A percentile compares a stretch with the other conserved stretches of the same genome.
These are phyloP conservation scores for Hypoxylon subgilvum DNA, from an alignment of 495 filamentous ascomycete genomes.

Conservation along the genomic window DNA sequence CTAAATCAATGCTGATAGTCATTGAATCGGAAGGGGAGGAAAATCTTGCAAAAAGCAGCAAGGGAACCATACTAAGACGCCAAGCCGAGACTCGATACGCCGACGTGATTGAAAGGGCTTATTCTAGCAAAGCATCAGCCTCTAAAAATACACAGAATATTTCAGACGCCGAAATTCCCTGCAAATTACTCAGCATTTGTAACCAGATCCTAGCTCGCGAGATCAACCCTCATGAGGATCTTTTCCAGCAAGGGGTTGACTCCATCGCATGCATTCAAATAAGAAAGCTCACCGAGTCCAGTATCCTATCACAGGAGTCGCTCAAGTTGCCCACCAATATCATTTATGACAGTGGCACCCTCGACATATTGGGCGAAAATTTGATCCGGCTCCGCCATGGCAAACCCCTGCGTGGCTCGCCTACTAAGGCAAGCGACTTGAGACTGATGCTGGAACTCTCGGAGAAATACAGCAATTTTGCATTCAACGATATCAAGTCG, in stretches of 20 bases:
- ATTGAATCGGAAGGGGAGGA: constrained; percentile 34
- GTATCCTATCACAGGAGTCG: not conserved
- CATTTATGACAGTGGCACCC: constrained; percentile 58
- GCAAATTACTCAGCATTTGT: constrained; percentile 37
- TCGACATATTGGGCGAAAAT: constrained; percentile 40
- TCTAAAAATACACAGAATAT: not conserved
- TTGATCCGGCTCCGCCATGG: constrained; percentile 37
- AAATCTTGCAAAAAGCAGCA: constrained; percentile 58
- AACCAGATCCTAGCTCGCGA: constrained; percentile 35
- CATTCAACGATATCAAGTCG: constrained; percentile 5
- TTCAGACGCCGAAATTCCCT: constrained; percentile 41
- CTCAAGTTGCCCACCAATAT: constrained; percentile 45
- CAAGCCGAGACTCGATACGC: constrained; percentile 49
- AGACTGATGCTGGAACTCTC: constrained; percentile 19
- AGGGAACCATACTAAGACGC: constrained; percentile 57
- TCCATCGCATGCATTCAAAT: constrained; percentile 38
- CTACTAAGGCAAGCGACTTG: not conserved
- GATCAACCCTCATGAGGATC: constrained; percentile 31
- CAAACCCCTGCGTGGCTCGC: constrained; percentile 38
- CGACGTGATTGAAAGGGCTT: constrained; percentile 50
- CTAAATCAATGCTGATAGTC: constrained; percentile 53
- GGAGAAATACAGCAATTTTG: constrained; percentile 14
- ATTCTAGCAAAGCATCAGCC: constrained; percentile 26
- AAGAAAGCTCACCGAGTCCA: constrained; percentile 26
- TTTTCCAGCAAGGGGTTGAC: constrained; percentile 40